Evolutionary conservation across 805 yeast species (phyloP), one percentile per base, ranked within the genome.

Genomic region (Starmerella gropengiesseri): DNA sequence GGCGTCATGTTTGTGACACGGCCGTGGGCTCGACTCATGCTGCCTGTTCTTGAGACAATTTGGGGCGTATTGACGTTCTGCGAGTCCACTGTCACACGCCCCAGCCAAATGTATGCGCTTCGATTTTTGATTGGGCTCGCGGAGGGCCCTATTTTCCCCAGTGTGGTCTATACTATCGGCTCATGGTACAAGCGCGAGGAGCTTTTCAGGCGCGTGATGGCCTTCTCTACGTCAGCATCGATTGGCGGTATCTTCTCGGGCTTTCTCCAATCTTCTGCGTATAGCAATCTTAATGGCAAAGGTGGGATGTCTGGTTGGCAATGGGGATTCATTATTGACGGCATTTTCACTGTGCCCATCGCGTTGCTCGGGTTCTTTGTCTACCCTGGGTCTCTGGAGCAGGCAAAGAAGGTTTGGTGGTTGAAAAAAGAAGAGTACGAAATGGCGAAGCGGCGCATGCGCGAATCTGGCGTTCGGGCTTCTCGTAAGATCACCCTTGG

Each of bases 301-400:
- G 62, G 60, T 12, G 75, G 75, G 1, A 50, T 53, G 7, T 46
- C 48, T 66, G 77, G 46, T 66, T 78, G 84, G 84, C 69, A 76
- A 58, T 78, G 83, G 84, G 69, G 75, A 60, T 75, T 74, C 52
- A 68, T 77, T 38, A 67, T 78, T 43, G 82, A 78, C 57, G 79
- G 82, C 19, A 60, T 77, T 43, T 57, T 68, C 36, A 59, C 64
- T 4, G 50, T 65, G 16, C 63, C 61, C 3, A 58, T 65, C 14
- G 71, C 69, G 0, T 13, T 66, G 3, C 31, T 55, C 9, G 70
- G 70, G 0, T 58, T 64, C 46, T 62, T 67, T 41, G 56, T 65
- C 4, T 63, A 73, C 39, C 79, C 78, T 5, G 77, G 74, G 32
- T 74, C 78, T 17, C 81, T 68, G 60, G 71, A 71, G 16, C 56